Conservation (phyloP, 1,284 basidiomycete species). For the Meira nashicola region DNA sequence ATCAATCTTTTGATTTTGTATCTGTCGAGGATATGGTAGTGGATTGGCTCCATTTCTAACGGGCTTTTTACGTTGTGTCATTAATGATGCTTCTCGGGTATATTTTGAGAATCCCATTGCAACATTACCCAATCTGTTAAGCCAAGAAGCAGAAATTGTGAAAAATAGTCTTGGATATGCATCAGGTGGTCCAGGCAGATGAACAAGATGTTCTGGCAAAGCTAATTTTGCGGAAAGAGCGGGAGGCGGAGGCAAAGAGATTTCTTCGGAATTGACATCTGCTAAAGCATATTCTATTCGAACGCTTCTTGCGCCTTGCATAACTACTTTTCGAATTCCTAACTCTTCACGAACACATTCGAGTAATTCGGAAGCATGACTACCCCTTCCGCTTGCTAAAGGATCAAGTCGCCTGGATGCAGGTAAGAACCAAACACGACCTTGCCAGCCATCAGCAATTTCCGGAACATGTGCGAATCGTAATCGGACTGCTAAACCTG, state of each 20-base stretch:
- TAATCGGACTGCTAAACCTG: constrained; percentile 61
- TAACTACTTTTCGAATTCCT: constrained; percentile 62
- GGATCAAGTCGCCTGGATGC: constrained; percentile 16
- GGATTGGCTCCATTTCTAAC: not conserved
- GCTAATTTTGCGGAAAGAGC: constrained; percentile 20
- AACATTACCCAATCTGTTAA: constrained; percentile 49
- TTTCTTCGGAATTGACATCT: constrained; percentile 15
- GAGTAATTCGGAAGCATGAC: constrained; percentile 48
- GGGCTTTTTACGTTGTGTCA: constrained; percentile 4
- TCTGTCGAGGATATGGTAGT: not conserved
- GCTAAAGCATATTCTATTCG: constrained; percentile 47
- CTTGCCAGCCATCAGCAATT: constrained; percentile 61
- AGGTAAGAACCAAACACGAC: constrained; percentile 28
- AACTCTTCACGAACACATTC: constrained; percentile 63
- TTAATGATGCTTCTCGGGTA: constrained; percentile 18
- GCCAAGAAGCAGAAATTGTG: constrained; percentile 51
- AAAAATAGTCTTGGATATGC: constrained; percentile 27
- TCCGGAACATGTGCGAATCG: constrained; percentile 70
- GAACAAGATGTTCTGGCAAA: constrained; percentile 19
- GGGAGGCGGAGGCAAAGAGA: constrained; percentile 23
- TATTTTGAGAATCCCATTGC: constrained; percentile 45
- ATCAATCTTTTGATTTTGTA: not conserved
- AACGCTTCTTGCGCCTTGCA: constrained; percentile 50
- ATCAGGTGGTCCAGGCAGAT: constrained; percentile 13
- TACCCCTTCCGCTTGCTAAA: constrained; percentile 19